phyloP scores from a whole-genome alignment of 2,329 filamentous ascomycete genomes.

The Microdochium trichocladiopsis region DNA sequence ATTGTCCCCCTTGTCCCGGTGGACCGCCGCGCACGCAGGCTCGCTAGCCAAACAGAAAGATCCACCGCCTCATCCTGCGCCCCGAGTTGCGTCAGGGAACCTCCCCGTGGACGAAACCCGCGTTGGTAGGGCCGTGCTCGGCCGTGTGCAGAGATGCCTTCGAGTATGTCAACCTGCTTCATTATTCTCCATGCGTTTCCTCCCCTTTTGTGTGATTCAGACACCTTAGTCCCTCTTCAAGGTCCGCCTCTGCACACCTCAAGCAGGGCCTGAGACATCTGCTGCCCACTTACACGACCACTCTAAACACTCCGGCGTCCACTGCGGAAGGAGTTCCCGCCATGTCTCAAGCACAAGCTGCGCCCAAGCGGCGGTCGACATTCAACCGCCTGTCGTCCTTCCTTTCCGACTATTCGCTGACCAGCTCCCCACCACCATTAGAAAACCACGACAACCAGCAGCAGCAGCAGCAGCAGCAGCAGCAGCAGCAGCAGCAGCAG shows the following conservation, averaged over 20 bases:
- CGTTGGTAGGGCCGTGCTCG: neutral
- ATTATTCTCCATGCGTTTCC: slow-evolving; percentile 3
- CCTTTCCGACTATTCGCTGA: slow-evolving; percentile 19
- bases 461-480: no score
- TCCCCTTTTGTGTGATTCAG: no score
- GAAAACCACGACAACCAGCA: slow-evolving; percentile 12
- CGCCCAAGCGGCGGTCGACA: slow-evolving; percentile 14
- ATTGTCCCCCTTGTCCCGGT: slow-evolving; percentile 2
- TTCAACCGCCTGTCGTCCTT: slow-evolving; percentile 20
- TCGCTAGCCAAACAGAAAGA: neutral
- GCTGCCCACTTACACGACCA: no score
- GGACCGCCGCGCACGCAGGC: neutral
- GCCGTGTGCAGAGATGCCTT: slow-evolving; percentile 7
- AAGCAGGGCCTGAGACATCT: no score
- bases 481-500: no score
- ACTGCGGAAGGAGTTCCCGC: neutral
- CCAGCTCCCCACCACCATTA: slow-evolving; percentile 5
- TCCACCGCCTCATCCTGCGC: neutral
- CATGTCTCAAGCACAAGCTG: slow-evolving; percentile 6
- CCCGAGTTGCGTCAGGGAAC: neutral
- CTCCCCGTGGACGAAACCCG: neutral
- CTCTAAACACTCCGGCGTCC: no score
- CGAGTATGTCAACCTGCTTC: slow-evolving; percentile 9
- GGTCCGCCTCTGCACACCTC: neutral
- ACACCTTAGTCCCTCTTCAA: no score